These are phyloP conservation scores for Calendula officinalis DNA, from an alignment of 129 eudicot genomes.

Conservation along the genomic window DNA sequence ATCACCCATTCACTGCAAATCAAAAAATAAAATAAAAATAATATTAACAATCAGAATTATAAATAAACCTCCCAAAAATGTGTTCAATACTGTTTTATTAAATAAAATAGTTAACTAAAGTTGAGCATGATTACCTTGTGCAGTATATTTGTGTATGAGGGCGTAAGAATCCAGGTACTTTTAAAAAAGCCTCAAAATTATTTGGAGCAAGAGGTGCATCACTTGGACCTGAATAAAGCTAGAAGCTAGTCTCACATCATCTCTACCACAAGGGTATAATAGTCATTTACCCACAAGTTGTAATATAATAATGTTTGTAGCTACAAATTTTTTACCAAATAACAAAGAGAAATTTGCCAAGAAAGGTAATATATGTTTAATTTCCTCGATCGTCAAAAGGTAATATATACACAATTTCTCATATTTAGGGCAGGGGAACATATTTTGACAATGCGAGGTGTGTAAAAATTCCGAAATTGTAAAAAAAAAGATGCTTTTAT, in stretches of 20 bases:
- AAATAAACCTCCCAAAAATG: too few relatives aligned
- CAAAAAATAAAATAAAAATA: conserved; percentile 20
- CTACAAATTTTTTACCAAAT: background rate
- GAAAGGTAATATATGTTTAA: too few relatives aligned
- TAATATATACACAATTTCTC: too few relatives aligned
- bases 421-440: too few relatives aligned
- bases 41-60: too few relatives aligned
- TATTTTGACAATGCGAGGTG: too few relatives aligned
- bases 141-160: conserved; percentile 96
- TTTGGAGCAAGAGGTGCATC: conserved; percentile 93
- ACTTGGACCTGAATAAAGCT: conserved; percentile 75
- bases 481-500: too few relatives aligned
- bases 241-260: conserved; percentile 34
- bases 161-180: conserved; percentile 90
- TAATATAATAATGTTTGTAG: background rate
- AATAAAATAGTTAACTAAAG: background rate
- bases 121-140: conserved; percentile 60
- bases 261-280: conserved; percentile 12
- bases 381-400: too few relatives aligned
- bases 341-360: background rate
- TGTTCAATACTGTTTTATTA: background rate
- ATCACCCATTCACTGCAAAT: conserved; percentile 92
- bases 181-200: conserved; percentile 83
- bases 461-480: too few relatives aligned
- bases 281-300: background rate